phyloP scores from a whole-genome alignment of 2,329 filamentous ascomycete genomes.

The Ceratocystis huliohia region DNA sequence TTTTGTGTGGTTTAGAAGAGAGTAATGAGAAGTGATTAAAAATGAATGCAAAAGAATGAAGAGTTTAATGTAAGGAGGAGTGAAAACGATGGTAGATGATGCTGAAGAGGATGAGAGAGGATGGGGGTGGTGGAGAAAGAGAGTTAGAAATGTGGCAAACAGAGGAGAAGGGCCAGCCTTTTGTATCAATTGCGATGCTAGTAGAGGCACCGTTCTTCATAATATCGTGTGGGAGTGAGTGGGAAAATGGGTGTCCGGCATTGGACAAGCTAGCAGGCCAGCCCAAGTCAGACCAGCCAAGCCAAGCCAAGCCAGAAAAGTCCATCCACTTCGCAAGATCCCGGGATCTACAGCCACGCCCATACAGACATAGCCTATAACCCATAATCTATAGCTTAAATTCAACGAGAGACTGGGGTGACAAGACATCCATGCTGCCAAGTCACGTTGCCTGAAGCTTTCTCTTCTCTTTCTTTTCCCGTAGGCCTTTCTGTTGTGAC shows the following conservation, averaged over 20 bases:
- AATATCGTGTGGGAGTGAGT: neutral
- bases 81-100: neutral
- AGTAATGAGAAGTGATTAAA: neutral
- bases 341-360: too few relatives aligned
- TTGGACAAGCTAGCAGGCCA: neutral
- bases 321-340: too few relatives aligned
- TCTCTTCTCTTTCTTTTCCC: too few relatives aligned
- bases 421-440: too few relatives aligned
- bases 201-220: neutral
- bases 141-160: neutral
- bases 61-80: neutral
- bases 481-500: neutral
- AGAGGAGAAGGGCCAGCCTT: neutral
- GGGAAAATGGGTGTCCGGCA: neutral
- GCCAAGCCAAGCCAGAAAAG: too few relatives aligned
- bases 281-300: too few relatives aligned
- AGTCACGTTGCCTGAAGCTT: too few relatives aligned
- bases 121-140: constrained; percentile 17
- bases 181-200: constrained; percentile 4
- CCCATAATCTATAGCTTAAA: too few relatives aligned
- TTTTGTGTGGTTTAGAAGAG: constrained; percentile 13
- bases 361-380: too few relatives aligned
- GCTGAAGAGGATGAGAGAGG: neutral
- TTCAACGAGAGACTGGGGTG: too few relatives aligned
- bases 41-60: neutral